These are phyloP conservation scores for Allium fistulosum DNA, from an alignment of 106 monocot species.

Conservation along the genomic window DNA sequence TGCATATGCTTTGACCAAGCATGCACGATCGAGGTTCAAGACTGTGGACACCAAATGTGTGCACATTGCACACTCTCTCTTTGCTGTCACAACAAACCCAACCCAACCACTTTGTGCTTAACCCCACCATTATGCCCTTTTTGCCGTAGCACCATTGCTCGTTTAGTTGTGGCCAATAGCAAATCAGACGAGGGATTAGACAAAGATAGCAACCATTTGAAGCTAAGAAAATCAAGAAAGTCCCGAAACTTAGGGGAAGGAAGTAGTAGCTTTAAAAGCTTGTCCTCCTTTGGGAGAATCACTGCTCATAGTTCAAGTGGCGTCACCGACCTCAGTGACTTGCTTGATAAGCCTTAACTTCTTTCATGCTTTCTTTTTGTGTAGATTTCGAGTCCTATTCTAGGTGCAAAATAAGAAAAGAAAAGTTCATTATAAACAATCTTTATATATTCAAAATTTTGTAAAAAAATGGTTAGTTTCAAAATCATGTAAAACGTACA, in stretches of 20 bases:
- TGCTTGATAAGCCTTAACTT: conserved; percentile 38
- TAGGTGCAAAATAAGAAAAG: background rate
- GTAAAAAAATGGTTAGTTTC: too few relatives aligned
- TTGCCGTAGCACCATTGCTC: conserved; percentile 73
- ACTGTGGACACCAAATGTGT: conserved; percentile 97
- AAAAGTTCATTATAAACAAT: too few relatives aligned
- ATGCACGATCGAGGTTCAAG: conserved; percentile 80
- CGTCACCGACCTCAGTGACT: conserved; percentile 32
- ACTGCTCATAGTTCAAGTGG: conserved; percentile 33
- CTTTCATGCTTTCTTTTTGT: background rate
- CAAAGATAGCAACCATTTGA: conserved; percentile 17
- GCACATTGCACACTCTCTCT: conserved; percentile 81
- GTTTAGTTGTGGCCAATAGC: conserved; percentile 44
- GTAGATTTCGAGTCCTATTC: conserved; percentile 1
- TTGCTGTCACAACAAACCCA: conserved; percentile 91
- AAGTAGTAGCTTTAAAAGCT: conserved; percentile 92
- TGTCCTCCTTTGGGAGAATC: conserved; percentile 65
- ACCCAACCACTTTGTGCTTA: conserved; percentile 33
- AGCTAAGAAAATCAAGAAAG: conserved; percentile 30
- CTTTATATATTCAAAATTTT: too few relatives aligned
- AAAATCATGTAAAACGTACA: too few relatives aligned
- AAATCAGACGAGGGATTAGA: conserved; percentile 18
- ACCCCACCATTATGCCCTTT: conserved; percentile 74
- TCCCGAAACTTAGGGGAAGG: conserved; percentile 56
- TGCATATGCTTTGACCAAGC: conserved; percentile 92